Base-by-base conservation (phyloP, 305 asterid genomes). In the Ajuga reptans region DNA sequence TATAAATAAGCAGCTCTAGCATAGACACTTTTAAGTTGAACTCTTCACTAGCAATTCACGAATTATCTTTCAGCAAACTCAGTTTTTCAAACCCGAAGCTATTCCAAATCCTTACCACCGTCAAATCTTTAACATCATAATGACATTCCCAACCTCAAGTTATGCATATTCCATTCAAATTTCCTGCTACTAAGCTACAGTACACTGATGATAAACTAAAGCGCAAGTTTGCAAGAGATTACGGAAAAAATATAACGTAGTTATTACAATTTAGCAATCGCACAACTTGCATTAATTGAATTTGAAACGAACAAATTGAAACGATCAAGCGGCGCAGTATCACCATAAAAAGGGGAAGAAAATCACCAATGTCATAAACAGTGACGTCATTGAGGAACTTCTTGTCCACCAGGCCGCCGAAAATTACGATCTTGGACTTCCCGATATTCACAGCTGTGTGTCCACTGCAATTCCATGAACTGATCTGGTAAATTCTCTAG, bases 381-480 rank as follows among this genome's bases (percentile, higher is more conserved):
- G 66, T 68, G 64, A 91, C 83, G 71, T 84, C 96, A 64, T 72
- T 80, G 75, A 89, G 89, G 86, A 94, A 94, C 49, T 83, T 83
- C 88, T 87, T 89, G 78, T 87, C 95, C 60, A 86, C 78, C 42
- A 94, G 75, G 54, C 97, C 97, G 39, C 99, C 96, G 61, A 94
- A 94, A 42, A 87, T 77, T 34, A 89, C 89, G 57, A 89, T 66
- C 92, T 89, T 91, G 62, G 99, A 93, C 69, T 86, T 87, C 59
- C 97, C 96, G 66, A 91, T 83, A 80, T 87, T 87, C 75, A 89
- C 95, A 65, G 96, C 96, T 7, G 96, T 87, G 71, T 89, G 97
- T 7, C 96, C 96, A 75, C 99, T 91, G 92, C 77, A 59, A 63
- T 76, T 71, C 74, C 14, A 52, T 1, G 11, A 50, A 42, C 14